phyloP scores from a whole-genome alignment of 1,284 basidiomycete genomes.

The Trichosporon coremiiforme region DNA sequence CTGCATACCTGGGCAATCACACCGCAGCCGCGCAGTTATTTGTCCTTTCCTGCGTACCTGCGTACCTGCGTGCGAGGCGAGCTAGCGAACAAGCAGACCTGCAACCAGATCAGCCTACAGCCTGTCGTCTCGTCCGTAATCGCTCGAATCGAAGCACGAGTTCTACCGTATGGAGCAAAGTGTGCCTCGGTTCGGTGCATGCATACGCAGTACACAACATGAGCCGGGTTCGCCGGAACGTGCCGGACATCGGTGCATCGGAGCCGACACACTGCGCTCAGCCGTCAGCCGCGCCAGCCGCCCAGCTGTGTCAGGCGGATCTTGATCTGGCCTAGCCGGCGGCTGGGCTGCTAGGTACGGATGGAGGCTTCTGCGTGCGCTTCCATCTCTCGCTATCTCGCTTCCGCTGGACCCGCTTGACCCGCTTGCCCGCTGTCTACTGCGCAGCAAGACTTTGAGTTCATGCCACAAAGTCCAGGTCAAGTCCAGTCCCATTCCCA shows the following conservation, averaged over 20 bases:
- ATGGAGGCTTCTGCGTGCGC: neutral
- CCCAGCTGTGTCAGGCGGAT: neutral
- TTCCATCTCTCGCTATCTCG: neutral
- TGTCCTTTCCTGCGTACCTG: too few relatives aligned
- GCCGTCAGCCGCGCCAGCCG: neutral
- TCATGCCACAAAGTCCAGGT: neutral
- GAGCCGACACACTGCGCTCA: neutral
- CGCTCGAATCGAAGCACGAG: neutral
- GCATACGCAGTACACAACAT: neutral
- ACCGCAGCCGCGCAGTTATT: neutral
- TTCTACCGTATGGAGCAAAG: neutral
- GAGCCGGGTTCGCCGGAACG: conserved; percentile 5
- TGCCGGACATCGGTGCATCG: neutral
- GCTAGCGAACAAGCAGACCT: too few relatives aligned
- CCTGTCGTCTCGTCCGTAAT: too few relatives aligned
- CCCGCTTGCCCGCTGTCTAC: neutral
- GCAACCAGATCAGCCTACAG: conserved; percentile 6
- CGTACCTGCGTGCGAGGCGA: too few relatives aligned
- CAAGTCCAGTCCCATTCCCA: conserved; percentile 3
- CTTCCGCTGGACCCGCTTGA: neutral
- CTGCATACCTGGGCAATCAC: neutral
- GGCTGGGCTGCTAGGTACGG: neutral
- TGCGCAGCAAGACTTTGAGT: neutral
- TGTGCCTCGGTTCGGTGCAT: neutral
- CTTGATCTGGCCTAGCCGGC: neutral